phyloP scores from a whole-genome alignment of 2,329 filamentous ascomycete genomes.

The Ophiobolus disseminans region DNA sequence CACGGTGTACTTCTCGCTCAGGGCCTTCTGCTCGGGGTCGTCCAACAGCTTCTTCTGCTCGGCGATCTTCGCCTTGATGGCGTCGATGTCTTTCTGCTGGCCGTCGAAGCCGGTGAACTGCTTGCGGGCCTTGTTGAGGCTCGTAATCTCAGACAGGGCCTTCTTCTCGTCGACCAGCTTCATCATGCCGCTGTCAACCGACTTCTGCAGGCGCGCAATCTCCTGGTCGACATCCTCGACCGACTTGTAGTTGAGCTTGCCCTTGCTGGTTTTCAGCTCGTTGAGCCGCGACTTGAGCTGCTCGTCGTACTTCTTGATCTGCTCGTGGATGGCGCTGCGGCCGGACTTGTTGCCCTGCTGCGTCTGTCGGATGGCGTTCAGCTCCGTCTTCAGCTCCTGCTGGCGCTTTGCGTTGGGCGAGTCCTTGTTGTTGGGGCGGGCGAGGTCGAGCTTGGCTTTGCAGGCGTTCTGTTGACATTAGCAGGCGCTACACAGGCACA shows the following conservation, averaged over 20 bases:
- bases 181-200: constrained; percentile 89
- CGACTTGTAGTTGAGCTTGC: constrained; percentile 83
- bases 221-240: constrained; percentile 86
- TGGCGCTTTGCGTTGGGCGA: constrained; percentile 82
- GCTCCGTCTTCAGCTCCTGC: constrained; percentile 81
- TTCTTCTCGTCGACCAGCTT: constrained; percentile 98
- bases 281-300: constrained; percentile 83
- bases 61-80: constrained; percentile 85
- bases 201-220: constrained; percentile 79
- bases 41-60: constrained; percentile 88
- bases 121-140: constrained; percentile 87
- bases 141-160: constrained; percentile 81
- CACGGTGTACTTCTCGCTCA: constrained; percentile 84
- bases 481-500: constrained; percentile 1
- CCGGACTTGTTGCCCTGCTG: constrained; percentile 87
- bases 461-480: constrained; percentile 71
- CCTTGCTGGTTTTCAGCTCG: constrained; percentile 85
- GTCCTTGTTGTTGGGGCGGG: constrained; percentile 81
- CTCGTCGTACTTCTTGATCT: constrained; percentile 90
- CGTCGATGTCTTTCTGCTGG: constrained; percentile 86
- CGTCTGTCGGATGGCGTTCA: constrained; percentile 83
- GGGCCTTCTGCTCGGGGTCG: constrained; percentile 86
- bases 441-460: constrained; percentile 86
- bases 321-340: constrained; percentile 79
- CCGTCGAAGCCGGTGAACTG: constrained; percentile 85